A percentile compares a stretch with the other conserved stretches of the same genome.
Conservation (phyloP, 768 basidiomycete genomes). For the Naganishia antarctica region DNA sequence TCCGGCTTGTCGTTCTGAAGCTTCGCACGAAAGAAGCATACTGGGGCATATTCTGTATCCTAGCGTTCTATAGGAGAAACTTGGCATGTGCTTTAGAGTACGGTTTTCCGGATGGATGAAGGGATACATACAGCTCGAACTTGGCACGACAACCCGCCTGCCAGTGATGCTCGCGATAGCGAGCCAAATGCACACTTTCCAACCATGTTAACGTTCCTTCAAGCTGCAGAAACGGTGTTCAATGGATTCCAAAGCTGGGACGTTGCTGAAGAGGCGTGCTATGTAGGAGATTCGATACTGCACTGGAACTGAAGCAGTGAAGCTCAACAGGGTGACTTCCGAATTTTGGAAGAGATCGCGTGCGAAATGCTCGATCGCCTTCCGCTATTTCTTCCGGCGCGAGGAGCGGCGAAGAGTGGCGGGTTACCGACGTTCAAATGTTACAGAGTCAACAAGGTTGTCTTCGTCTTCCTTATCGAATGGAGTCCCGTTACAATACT, state of each 20-base stretch:
- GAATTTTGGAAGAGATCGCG: slow-evolving; percentile 14
- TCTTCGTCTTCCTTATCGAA: too few relatives aligned
- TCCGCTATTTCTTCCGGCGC: too few relatives aligned
- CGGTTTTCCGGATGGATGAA: background rate
- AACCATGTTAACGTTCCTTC: too few relatives aligned
- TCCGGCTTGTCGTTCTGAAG: background rate
- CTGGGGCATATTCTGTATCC: background rate
- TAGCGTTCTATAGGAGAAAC: background rate
- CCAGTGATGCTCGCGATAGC: background rate
- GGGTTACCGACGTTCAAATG: too few relatives aligned
- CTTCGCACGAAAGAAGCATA: background rate
- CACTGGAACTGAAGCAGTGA: background rate
- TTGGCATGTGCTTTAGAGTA: background rate
- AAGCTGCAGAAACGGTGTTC: too few relatives aligned
- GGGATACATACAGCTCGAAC: slow-evolving; percentile 1
- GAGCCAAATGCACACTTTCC: background rate
- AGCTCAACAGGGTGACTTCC: background rate
- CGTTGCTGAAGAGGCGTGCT: too few relatives aligned
- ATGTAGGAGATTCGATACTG: too few relatives aligned
- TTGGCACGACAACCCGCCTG: background rate
- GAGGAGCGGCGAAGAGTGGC: too few relatives aligned
- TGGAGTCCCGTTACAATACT: too few relatives aligned
- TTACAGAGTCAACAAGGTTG: too few relatives aligned
- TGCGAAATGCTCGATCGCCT: background rate
- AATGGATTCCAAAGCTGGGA: too few relatives aligned